These are phyloP conservation scores for Coprinellus aureogranulatus DNA, from an alignment of 768 basidiomycete genomes.

Conservation along the genomic window DNA sequence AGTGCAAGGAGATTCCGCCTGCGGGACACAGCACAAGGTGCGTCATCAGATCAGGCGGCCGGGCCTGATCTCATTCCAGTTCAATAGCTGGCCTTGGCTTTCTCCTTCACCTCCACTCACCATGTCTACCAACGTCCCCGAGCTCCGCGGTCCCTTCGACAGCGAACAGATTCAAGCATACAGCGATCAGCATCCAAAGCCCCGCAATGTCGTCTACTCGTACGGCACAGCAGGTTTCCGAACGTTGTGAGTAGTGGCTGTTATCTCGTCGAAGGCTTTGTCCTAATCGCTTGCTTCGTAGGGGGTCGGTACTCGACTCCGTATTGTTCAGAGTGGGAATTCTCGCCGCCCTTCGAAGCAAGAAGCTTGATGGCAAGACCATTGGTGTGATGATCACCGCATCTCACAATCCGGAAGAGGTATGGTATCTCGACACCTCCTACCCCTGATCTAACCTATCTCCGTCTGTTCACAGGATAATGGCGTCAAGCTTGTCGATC, in stretches of 20 bases:
- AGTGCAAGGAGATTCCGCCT: slow-evolving; percentile 14
- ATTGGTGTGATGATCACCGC: slow-evolving; percentile 99
- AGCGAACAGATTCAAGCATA: slow-evolving; percentile 46
- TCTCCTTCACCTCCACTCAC: neutral
- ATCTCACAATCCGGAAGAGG: slow-evolving; percentile 98
- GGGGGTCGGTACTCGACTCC: slow-evolving; percentile 67
- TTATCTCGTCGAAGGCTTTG: slow-evolving; percentile 3
- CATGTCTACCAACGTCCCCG: slow-evolving; percentile 7
- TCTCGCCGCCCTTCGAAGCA: slow-evolving; percentile 87
- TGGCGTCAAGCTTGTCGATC: slow-evolving; percentile 97
- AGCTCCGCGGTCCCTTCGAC: slow-evolving; percentile 23
- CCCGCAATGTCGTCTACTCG: slow-evolving; percentile 63
- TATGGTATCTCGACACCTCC: slow-evolving; percentile 25
- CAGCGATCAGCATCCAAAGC: slow-evolving; percentile 68
- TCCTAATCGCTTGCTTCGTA: slow-evolving; percentile 11
- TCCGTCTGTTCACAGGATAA: slow-evolving; percentile 69
- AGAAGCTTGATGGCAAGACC: slow-evolving; percentile 83
- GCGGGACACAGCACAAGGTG: slow-evolving; percentile 3
- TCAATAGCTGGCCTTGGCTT: neutral
- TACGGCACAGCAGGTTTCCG: slow-evolving; percentile 97
- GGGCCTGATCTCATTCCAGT: neutral
- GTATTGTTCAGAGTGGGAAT: slow-evolving; percentile 94
- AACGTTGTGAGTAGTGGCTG: slow-evolving; percentile 61
- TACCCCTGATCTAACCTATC: slow-evolving; percentile 1
- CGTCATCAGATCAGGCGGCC: slow-evolving; percentile 15